Base-by-base conservation (phyloP, 176 grass and related monocot species). In the Alloteropsis semialata region DNA sequence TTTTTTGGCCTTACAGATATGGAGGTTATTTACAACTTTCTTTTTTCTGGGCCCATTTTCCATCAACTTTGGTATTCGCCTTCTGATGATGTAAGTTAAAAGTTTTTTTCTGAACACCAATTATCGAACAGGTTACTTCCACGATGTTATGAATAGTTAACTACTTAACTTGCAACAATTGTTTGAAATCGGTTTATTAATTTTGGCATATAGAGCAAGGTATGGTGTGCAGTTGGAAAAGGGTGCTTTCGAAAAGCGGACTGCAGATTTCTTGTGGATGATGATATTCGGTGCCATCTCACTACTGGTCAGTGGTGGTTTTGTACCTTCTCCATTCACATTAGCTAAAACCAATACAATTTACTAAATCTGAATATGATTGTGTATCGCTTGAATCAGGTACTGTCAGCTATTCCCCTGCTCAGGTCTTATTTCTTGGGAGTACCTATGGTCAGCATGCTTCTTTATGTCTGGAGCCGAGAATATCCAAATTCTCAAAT, bases 391-490 rank as follows among this genome's bases (percentile, higher is more conserved):
- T 87, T 84, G 43, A 64, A 74, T 84, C 79, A 98, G 95, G 88
- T 74, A 69, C 15, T 95, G 42, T 91, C 92, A 61, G 86, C 61
- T 69, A 84, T 98, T 46, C 95, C 95, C 53, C 29, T 11, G 36
- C 61, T 95, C 3, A 0, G 28, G 34, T 59, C 37, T 59, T 34
- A 17, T 37, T 62, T 75, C 19, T 77, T 94, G 56, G 97, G 87
- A 63, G 2, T 86, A 85, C 89, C 97, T 49, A 86, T 98, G 92
- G 95, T 98, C 60, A 89, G 73, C 63, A 89, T 95, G 92, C 88
- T 96, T 87, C 85, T 94, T 29, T 99, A 96, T 96, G 79, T 99
- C 51, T 99, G 97, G 97, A 99, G 97, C 81, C 84, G 97, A 81
- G 97, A 99, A 73, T 89, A 90, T 77, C 97, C 93, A 5, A 94